Conservation (phyloP, 1,284 basidiomycete species). For the Naganishia sp. region DNA sequence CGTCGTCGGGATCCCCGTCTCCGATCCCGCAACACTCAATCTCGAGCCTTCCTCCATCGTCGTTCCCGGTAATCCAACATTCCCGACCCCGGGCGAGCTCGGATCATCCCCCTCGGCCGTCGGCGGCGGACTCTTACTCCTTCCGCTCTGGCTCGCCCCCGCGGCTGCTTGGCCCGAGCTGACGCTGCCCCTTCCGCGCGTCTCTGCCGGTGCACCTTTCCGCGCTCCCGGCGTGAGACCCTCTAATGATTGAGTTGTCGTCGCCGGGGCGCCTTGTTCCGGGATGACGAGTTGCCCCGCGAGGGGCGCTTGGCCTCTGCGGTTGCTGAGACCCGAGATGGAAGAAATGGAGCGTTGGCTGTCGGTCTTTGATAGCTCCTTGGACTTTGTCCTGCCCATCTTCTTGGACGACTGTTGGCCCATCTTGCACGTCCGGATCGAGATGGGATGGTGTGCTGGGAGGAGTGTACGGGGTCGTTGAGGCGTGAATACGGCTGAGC, state of each 20-base stretch:
- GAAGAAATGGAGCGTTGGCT: conserved; percentile 36
- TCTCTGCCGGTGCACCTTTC: conserved; percentile 21
- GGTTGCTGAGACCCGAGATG: conserved; percentile 27
- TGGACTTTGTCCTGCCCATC: conserved; percentile 54
- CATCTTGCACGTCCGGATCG: conserved; percentile 40
- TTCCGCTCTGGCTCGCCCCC: conserved; percentile 30
- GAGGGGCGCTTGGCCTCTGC: conserved; percentile 28
- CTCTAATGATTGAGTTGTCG: conserved; percentile 15
- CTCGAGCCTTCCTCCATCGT: conserved; percentile 13
- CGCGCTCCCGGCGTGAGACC: conserved; percentile 23
- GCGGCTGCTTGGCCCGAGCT: conserved; percentile 30
- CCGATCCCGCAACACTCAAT: conserved; percentile 19
- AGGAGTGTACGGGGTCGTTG: too few species aligned
- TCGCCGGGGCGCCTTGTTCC: conserved; percentile 9
- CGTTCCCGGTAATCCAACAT: not conserved
- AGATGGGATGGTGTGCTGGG: too few species aligned
- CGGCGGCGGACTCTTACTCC: conserved; percentile 33
- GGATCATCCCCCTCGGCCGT: conserved; percentile 10
- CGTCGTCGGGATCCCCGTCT: conserved; percentile 21
- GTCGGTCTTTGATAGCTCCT: conserved; percentile 51
- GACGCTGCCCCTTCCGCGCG: conserved; percentile 16
- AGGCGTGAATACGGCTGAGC: too few species aligned
- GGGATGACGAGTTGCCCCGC: conserved; percentile 34
- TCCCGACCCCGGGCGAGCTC: conserved; percentile 7
- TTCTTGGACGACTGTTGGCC: conserved; percentile 55